phyloP scores from a whole-genome alignment of 1,139 yeast genomes.

The Tardiomyces digboiensis region DNA sequence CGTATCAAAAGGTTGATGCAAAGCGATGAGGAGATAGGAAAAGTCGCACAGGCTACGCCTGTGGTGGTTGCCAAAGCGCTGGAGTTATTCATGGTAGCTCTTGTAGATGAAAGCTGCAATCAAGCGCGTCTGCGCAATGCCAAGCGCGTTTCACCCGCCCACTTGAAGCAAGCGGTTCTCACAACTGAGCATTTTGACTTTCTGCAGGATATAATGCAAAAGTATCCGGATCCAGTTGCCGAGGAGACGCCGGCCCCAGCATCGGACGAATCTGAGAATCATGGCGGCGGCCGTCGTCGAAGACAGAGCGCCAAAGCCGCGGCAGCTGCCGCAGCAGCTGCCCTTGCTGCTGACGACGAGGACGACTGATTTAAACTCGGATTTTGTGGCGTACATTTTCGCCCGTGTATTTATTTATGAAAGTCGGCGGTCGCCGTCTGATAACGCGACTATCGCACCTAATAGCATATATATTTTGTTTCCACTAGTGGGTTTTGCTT shows the following conservation, averaged over 20 bases:
- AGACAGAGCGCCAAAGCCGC: slow-evolving; percentile 1
- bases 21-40: slow-evolving; percentile 96
- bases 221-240: slow-evolving; percentile 36
- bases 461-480: no score
- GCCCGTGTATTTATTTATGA: no score
- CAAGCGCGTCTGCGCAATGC: slow-evolving; percentile 73
- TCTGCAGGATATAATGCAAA: slow-evolving; percentile 61
- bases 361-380: no score
- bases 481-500: no score
- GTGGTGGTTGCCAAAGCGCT: slow-evolving; percentile 92
- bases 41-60: slow-evolving; percentile 98
- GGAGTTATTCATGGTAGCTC: slow-evolving; percentile 82
- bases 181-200: slow-evolving; percentile 90
- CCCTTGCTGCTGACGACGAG: slow-evolving; percentile 1
- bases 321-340: not conserved
- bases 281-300: not conserved
- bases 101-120: slow-evolving; percentile 75
- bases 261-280: not conserved
- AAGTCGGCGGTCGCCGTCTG: no score
- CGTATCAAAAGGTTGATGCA: slow-evolving; percentile 96
- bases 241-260: slow-evolving; percentile 5
- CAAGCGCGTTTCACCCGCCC: slow-evolving; percentile 75
- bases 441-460: no score
- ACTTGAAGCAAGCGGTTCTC: slow-evolving; percentile 75
- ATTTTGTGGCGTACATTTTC: no score